These are phyloP conservation scores for Fusarium neocosmosporiellum DNA, from an alignment of 2,329 filamentous ascomycete species.

Conservation along the genomic window DNA sequence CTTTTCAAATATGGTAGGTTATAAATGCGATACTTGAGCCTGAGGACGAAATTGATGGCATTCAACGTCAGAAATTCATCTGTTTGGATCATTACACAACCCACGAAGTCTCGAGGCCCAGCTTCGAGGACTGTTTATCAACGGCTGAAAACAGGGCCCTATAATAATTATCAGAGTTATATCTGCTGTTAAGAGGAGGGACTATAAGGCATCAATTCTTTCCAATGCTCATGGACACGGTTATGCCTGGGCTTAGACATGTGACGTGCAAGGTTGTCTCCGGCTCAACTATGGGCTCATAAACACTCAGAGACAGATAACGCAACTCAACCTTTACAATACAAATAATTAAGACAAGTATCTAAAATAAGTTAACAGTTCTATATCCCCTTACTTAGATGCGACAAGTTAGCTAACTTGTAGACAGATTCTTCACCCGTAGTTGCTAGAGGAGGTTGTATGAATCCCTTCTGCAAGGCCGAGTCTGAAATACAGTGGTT, in stretches of 20 bases:
- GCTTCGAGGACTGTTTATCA: neutral
- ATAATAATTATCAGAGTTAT: neutral
- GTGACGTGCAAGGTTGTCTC: neutral
- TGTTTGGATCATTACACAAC: neutral
- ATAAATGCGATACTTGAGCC: neutral
- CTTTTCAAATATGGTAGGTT: fast-evolving
- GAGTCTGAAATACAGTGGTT: neutral
- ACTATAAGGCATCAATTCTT: neutral
- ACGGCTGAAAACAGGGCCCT: too few species aligned
- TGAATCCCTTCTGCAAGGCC: neutral
- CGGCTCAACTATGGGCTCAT: neutral
- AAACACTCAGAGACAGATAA: neutral
- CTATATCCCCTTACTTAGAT: neutral
- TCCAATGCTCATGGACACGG: neutral
- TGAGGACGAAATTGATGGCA: neutral
- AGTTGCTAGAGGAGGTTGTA: neutral
- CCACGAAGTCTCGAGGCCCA: neutral
- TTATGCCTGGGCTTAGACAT: neutral
- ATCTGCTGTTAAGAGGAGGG: neutral
- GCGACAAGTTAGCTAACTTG: neutral
- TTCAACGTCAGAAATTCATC: neutral
- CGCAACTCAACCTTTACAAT: neutral
- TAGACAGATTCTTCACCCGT: neutral
- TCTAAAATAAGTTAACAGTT: neutral
- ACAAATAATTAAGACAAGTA: fast-evolving